phyloP scores from a whole-genome alignment of 495 filamentous ascomycete species.

The Trichocladium uniseriatum region DNA sequence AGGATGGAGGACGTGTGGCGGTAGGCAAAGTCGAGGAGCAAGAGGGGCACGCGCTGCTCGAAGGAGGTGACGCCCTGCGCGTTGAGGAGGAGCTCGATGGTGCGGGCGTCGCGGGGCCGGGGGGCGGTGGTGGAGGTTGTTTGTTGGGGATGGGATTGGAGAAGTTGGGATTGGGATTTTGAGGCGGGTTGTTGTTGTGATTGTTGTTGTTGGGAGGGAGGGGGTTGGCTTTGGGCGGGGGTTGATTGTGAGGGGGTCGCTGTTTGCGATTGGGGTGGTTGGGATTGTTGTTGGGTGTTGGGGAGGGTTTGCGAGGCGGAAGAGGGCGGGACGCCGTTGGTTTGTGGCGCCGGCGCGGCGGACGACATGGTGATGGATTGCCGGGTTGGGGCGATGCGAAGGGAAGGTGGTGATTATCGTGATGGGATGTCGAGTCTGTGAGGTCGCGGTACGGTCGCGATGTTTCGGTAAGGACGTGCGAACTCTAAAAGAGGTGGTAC shows the following conservation, averaged over 20 bases:
- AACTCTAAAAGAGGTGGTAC: too few relatives aligned
- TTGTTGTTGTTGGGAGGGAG: slow-evolving; percentile 9
- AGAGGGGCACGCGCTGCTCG: slow-evolving; percentile 87
- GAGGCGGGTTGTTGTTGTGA: slow-evolving; percentile 20
- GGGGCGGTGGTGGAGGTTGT: slow-evolving; percentile 47
- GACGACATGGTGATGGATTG: slow-evolving; percentile 3
- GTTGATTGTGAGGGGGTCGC: slow-evolving; percentile 12
- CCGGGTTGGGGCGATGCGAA: not conserved
- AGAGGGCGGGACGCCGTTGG: slow-evolving; percentile 33
- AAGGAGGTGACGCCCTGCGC: slow-evolving; percentile 80
- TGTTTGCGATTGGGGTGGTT: slow-evolving; percentile 17
- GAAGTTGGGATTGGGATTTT: slow-evolving; percentile 5
- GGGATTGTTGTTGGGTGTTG: slow-evolving; percentile 32
- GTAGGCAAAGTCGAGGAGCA: slow-evolving; percentile 96
- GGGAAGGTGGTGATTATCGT: not conserved
- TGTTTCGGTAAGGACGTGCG: not conserved
- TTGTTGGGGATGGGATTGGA: slow-evolving; percentile 16
- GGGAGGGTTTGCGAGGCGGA: slow-evolving; percentile 24
- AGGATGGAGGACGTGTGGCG: slow-evolving; percentile 60
- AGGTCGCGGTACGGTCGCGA: not conserved
- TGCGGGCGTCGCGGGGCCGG: slow-evolving; percentile 81
- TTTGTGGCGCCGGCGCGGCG: slow-evolving; percentile 24
- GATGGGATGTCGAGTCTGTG: too few relatives aligned
- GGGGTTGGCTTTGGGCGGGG: slow-evolving; percentile 28
- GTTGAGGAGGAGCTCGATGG: slow-evolving; percentile 84